phyloP scores from a whole-genome alignment of 371 early-diverging fungal species.

The Mucor lusitanicus region DNA sequence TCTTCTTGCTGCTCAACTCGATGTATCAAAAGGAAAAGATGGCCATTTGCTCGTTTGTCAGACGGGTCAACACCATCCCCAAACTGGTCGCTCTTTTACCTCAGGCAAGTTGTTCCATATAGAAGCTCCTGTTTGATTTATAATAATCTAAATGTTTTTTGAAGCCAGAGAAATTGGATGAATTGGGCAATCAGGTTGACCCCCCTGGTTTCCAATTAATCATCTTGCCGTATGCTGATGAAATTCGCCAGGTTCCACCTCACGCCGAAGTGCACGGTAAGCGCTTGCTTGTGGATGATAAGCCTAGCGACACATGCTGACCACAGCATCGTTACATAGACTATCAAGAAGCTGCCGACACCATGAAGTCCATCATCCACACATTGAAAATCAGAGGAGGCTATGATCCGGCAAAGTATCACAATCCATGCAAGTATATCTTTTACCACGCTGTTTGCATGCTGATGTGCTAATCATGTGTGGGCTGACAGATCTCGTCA shows the following conservation, averaged over 20 bases:
- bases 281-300: background rate
- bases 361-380: slow-evolving; percentile 21
- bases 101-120: slow-evolving; percentile 10
- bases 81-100: slow-evolving; percentile 19
- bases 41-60: slow-evolving; percentile 18
- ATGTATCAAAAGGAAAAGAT: slow-evolving; percentile 8
- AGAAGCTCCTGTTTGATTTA: background rate
- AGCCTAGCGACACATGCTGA: background rate
- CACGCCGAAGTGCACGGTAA: slow-evolving; percentile 16
- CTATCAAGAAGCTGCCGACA: background rate
- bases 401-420: slow-evolving; percentile 48
- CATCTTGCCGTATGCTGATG: slow-evolving; percentile 72
- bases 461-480: background rate
- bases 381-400: slow-evolving; percentile 48
- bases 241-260: slow-evolving; percentile 55
- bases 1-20: background rate
- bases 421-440: slow-evolving; percentile 59
- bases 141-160: background rate
- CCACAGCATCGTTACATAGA: background rate
- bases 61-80: slow-evolving; percentile 8
- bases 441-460: background rate
- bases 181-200: slow-evolving; percentile 36
- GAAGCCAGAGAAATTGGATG: slow-evolving; percentile 33
- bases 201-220: slow-evolving; percentile 69
- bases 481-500: slow-evolving; percentile 46